These are phyloP conservation scores for Suillus occidentalis DNA, from an alignment of 768 basidiomycete genomes.

Conservation along the genomic window DNA sequence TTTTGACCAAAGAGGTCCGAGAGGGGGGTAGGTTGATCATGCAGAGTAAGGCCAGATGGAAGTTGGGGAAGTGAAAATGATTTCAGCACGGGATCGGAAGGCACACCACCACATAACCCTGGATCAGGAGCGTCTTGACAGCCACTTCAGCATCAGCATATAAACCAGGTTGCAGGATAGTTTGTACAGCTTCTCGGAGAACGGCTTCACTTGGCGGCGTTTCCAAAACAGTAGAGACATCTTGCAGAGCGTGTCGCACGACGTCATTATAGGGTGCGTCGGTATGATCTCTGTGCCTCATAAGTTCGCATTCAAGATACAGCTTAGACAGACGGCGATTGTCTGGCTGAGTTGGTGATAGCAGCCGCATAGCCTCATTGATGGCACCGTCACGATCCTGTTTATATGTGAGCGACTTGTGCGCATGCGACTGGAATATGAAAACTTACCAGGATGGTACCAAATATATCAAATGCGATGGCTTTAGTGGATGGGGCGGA, in stretches of 20 bases:
- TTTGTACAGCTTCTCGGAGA: not conserved
- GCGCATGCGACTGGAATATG: not conserved
- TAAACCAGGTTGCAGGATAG: conserved; percentile 1
- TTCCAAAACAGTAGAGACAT: not conserved
- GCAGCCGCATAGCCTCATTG: not conserved
- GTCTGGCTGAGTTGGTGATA: too few relatives aligned
- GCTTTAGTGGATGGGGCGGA: not conserved
- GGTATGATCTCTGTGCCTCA: conserved; percentile 5
- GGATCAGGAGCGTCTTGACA: not conserved
- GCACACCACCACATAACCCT: not conserved
- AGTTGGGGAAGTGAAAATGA: conserved; percentile 5
- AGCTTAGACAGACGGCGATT: not conserved
- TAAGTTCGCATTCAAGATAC: conserved; percentile 4
- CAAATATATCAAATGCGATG: conserved; percentile 1
- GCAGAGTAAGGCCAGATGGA: not conserved
- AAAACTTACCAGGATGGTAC: not conserved
- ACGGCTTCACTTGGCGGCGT: not conserved
- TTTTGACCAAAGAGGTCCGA: not conserved
- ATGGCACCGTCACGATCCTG: conserved; percentile 1
- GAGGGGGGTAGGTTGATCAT: not conserved
- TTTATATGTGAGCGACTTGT: not conserved
- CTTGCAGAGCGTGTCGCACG: not conserved
- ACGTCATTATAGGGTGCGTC: not conserved
- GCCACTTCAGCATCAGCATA: not conserved
- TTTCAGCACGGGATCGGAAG: not conserved